A percentile compares a stretch with the other conserved stretches of the same genome.
Evolutionary conservation across 345 rosid species (phyloP).

Genomic region (Mangifera indica): DNA sequence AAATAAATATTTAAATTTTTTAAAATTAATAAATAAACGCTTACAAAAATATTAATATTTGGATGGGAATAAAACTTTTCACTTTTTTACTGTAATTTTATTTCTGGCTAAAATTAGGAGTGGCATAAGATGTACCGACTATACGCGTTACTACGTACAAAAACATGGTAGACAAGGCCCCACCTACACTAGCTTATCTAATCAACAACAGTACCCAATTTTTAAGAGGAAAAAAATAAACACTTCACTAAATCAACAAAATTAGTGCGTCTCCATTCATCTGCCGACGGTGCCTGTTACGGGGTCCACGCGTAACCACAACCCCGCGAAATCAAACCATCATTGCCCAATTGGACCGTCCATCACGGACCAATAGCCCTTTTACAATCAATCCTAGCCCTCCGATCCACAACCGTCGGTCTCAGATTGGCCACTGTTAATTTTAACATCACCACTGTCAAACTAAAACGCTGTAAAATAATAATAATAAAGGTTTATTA

Average conservation of each 20-base stretch:
- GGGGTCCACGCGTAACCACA: constrained; percentile 25
- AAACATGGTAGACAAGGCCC: not conserved
- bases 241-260: not conserved
- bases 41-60: too few relatives aligned
- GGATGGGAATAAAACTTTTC: too few relatives aligned
- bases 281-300: constrained; percentile 9
- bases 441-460: not conserved
- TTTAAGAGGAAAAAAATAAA: not conserved
- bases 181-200: not conserved
- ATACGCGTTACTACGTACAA: not conserved
- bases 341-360: constrained; percentile 10
- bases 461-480: not conserved
- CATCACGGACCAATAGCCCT: constrained; percentile 19
- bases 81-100: too few relatives aligned
- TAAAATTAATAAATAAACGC: too few relatives aligned
- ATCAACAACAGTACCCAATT: not conserved
- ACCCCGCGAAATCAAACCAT: constrained; percentile 6
- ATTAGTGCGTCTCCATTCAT: constrained; percentile 22
- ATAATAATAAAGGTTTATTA: not conserved
- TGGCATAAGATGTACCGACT: not conserved
- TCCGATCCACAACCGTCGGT: constrained; percentile 9
- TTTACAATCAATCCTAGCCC: constrained; percentile 5
- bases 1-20: too few relatives aligned
- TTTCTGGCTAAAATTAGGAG: too few relatives aligned
- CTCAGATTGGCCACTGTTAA: constrained; percentile 2